Percentiles rank a stretch among this genome's conserved stretches.
Conservation (phyloP, 371 early-diverging fungal species). For the Fennellomyces sp. region DNA sequence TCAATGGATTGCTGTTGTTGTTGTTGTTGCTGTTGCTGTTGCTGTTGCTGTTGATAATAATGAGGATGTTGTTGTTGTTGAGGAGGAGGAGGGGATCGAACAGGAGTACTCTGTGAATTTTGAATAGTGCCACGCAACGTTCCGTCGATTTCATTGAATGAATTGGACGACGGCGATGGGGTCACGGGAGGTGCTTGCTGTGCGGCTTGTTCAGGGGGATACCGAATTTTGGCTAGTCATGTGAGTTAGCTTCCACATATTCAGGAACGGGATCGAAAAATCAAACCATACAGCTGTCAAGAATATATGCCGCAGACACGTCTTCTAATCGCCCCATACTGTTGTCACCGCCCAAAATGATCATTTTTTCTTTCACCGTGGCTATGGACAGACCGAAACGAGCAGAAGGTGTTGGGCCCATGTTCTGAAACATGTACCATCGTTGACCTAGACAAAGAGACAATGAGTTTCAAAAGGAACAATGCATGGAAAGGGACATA, state of each 20-base stretch:
- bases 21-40: conserved; percentile 25
- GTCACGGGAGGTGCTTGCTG: conserved; percentile 19
- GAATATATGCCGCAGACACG: conserved; percentile 52
- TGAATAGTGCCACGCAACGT: conserved; percentile 6
- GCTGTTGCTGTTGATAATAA: conserved; percentile 14
- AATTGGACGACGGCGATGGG: conserved; percentile 16
- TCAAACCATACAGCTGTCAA: conserved; percentile 62
- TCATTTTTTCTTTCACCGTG: conserved; percentile 63
- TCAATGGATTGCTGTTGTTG: conserved; percentile 7
- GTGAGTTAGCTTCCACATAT: neutral
- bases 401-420: conserved; percentile 70
- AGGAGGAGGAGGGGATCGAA: conserved; percentile 13
- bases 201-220: conserved; percentile 55
- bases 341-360: conserved; percentile 70
- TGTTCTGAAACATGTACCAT: conserved; percentile 79
- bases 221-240: conserved; percentile 64
- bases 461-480: too few species aligned
- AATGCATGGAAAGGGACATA: too few species aligned
- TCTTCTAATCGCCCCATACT: conserved; percentile 55
- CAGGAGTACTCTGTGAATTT: conserved; percentile 23
- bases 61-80: conserved; percentile 7
- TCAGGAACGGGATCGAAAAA: neutral
- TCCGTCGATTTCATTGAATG: conserved; percentile 7
- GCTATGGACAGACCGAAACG: conserved; percentile 67
- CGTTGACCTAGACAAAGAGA: conserved; percentile 52